Evolutionary conservation across 1,284 basidiomycete species (phyloP), one percentile per base, ranked within the genome.

Genomic region (Moesziomyces sp.): DNA sequence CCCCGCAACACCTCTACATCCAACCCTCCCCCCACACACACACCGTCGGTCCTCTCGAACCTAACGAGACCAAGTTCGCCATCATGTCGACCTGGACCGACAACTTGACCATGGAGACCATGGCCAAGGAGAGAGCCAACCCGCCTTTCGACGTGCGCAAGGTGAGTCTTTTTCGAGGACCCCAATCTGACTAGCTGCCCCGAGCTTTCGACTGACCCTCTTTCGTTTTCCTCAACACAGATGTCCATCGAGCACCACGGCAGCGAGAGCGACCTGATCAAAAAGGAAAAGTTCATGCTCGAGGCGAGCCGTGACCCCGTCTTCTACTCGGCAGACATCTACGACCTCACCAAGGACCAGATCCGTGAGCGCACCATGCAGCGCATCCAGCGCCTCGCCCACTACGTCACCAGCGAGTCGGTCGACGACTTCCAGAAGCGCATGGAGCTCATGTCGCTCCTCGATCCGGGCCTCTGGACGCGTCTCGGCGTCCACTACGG

Each of bases 381-480:
- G 58, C 66, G 71, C 23, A 74, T 74, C 34, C 71, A 74, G 71
- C 58, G 67, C 35, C 78, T 84, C 34, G 78, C 82, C 28, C 77
- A 82, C 70, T 78, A 76, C 58, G 78, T 84, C 47, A 76, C 75
- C 48, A 77, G 61, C 61, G 82, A 84, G 74, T 66, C 64, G 16
- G 72, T 83, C 47, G 80, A 81, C 38, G 74, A 85, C 40, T 88
- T 88, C 78, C 83, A 82, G 21, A 85, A 86, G 64, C 85, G 88
- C 45, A 87, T 88, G 85, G 85, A 87, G 80, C 84, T 88, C 70
- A 84, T 86, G 69, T 77, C 79, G 2, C 58, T 84, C 21, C 77
- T 76, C 50, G 88, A 89, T 73, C 88, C 88, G 0, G 86, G 84
- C 5, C 88, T 88, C 79, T 88, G 87, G 87, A 88, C 87, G 0